A percentile compares a stretch with the other conserved stretches of the same genome.
Conservation (phyloP, 2,329 filamentous ascomycete genomes). For the Ophiostoma piceae region DNA sequence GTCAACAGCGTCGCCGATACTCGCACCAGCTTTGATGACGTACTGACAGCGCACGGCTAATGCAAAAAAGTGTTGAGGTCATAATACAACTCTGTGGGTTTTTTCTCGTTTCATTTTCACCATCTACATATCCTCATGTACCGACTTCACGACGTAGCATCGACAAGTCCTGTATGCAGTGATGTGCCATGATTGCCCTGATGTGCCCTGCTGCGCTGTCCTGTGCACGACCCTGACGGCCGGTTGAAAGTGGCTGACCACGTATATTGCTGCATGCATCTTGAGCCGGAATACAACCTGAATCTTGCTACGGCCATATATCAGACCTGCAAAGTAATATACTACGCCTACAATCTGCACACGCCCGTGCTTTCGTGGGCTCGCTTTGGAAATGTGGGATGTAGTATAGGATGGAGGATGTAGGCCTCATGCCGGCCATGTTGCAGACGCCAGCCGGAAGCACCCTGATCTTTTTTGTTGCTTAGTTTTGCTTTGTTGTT, state of each 20-base stretch:
- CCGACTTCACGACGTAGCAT: background rate
- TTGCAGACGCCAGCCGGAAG: slow-evolving; percentile 7
- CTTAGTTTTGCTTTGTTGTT: background rate
- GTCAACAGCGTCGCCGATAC: background rate
- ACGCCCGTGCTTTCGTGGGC: background rate
- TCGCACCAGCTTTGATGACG: background rate
- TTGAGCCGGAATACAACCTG: background rate
- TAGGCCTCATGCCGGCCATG: background rate
- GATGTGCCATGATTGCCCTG: background rate
- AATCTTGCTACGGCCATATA: background rate
- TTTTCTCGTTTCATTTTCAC: background rate
- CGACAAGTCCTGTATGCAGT: background rate
- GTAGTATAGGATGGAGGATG: no score
- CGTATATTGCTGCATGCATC: background rate
- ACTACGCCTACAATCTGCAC: background rate
- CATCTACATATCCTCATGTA: background rate
- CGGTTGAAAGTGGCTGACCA: background rate
- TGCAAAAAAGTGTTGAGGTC: background rate
- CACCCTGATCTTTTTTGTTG: background rate
- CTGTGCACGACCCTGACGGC: background rate
- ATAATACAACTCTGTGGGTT: background rate
- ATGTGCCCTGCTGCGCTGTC: background rate
- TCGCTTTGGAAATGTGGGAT: background rate
- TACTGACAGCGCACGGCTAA: background rate
- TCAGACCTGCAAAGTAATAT: background rate